phyloP scores from a whole-genome alignment of 2,329 filamentous ascomycete species.

The Pseudogymnoascus sp. region DNA sequence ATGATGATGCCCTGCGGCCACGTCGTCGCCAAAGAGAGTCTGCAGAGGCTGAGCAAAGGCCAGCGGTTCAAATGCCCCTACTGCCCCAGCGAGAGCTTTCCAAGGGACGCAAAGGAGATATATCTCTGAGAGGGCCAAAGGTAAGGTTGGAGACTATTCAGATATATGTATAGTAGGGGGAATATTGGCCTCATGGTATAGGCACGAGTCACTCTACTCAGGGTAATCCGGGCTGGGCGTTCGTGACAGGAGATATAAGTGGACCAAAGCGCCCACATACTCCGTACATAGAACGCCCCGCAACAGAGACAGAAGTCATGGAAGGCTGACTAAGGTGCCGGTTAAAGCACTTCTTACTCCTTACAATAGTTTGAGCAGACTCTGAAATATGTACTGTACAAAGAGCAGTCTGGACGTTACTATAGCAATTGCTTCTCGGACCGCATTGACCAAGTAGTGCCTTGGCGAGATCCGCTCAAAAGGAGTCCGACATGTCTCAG shows the following conservation, averaged over 20 bases:
- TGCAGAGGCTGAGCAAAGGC: constrained; percentile 73
- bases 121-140: constrained; percentile 5
- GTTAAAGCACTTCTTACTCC: neutral
- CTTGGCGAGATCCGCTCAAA: neutral
- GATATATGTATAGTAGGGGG: neutral
- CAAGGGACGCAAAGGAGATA: constrained; percentile 55
- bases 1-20: constrained; percentile 97
- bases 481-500: neutral
- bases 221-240: neutral
- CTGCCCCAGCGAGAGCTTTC: constrained; percentile 75
- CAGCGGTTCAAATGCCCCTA: constrained; percentile 91
- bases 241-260: constrained; percentile 2
- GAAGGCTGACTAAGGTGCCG: constrained; percentile 4
- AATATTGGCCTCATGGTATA: neutral
- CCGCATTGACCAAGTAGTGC: neutral
- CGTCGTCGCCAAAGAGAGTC: constrained; percentile 78
- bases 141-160: neutral
- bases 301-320: neutral
- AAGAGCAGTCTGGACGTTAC: neutral
- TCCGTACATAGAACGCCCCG: neutral
- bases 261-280: neutral
- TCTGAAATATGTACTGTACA: neutral
- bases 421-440: constrained; percentile 1
- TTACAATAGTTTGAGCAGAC: neutral
- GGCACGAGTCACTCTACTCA: neutral